These are phyloP conservation scores for Flueggea neowawraea DNA, from an alignment of 441 rosid species.

Conservation along the genomic window DNA sequence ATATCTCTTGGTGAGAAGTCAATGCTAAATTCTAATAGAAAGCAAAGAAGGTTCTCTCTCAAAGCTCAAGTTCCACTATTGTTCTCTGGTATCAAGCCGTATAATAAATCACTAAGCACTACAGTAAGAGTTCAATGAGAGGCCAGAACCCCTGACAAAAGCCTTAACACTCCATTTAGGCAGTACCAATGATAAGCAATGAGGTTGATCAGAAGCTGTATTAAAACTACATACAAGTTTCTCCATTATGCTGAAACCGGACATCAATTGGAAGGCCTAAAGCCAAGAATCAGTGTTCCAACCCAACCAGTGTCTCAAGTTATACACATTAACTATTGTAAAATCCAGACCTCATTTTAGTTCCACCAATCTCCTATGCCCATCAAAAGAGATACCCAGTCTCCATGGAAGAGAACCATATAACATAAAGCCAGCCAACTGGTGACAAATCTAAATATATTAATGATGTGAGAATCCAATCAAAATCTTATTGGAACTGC, in stretches of 20 bases:
- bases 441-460: too few species aligned
- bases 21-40: slow-evolving; percentile 11
- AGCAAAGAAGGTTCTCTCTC: slow-evolving; percentile 5
- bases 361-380: neutral
- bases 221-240: slow-evolving; percentile 1
- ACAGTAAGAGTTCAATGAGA: slow-evolving; percentile 5
- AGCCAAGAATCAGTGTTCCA: slow-evolving; percentile 1
- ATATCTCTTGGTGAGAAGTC: slow-evolving; percentile 6
- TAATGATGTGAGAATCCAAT: too few species aligned
- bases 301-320: slow-evolving; percentile 4
- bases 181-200: slow-evolving; percentile 7
- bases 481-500: too few species aligned
- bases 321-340: slow-evolving; percentile 3
- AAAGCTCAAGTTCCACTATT: slow-evolving; percentile 10
- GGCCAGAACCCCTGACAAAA: slow-evolving; percentile 9
- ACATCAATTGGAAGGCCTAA: slow-evolving; percentile 17
- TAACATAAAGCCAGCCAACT: neutral
- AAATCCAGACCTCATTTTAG: neutral
- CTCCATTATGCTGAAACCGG: slow-evolving; percentile 13
- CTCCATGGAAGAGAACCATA: neutral
- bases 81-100: slow-evolving; percentile 13
- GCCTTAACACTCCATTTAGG: slow-evolving; percentile 16
- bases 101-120: slow-evolving; percentile 12
- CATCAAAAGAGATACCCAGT: neutral
- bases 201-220: slow-evolving; percentile 7